Evolutionary conservation across 2,329 filamentous ascomycete genomes (phyloP), one percentile per base, ranked within the genome.

Genomic region (Neonectria punicea): DNA sequence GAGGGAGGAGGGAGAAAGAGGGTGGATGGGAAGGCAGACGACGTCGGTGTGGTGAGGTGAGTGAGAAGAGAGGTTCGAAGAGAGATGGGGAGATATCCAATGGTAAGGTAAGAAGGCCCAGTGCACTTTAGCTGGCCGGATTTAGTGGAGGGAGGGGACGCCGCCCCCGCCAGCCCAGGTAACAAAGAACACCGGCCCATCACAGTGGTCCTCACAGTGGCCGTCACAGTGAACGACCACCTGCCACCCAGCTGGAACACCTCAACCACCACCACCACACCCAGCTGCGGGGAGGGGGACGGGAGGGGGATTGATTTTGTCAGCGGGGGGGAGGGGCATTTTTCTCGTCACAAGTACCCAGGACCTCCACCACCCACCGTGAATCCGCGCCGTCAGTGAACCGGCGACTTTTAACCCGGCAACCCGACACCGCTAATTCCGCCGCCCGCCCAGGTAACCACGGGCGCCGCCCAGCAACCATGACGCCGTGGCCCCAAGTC

Each of bases 41-140:
- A 73, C 70, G 69, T 70, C 66, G 72, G 69, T 73, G 69, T 70
- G 63, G 71, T 74, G 67, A 70, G 65, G 70, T 69, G 69, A 68
- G 67, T 69, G 69, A 68, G 67, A 70, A 66, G 70, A 64, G 68
- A 66, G 65, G 65, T 63, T 63, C 59, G 64, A 72, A 69, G 65
- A 65, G 68, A 62, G 69, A 55, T 53, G 53, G 44, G 66, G 53
- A 59, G 55, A 63, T 53, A 60, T 67, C 56, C 67, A 60, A 43
- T 63, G 61, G 65, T 65, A 67, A 67, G 71, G 63, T 51, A 65
- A 25, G 25, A 25, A 25, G 32, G 53, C 56, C 58, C 44, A 43
- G 56, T 20, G 41, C 56, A 54, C 55, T 60, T 46, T 25, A 55
- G 39, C 41, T 49, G 61, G 61, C 20, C 56, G 44, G 51, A 54